Evolutionary conservation across 1,139 yeast species (phyloP).

Genomic region (Zygosaccharomyces sapae): DNA sequence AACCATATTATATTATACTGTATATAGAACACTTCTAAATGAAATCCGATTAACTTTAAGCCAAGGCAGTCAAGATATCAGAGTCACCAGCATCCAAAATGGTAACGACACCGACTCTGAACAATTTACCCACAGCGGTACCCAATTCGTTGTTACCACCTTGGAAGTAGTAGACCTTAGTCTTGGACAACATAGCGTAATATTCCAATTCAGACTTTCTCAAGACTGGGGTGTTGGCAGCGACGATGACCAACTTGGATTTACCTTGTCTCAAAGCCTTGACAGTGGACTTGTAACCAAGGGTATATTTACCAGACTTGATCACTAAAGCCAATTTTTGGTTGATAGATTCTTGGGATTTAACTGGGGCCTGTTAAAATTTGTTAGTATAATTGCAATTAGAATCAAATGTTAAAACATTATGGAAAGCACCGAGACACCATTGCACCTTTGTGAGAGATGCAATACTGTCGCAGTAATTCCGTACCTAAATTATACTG

Average conservation of each 20-base stretch:
- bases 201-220: constrained; percentile 99
- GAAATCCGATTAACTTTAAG: constrained; percentile 23
- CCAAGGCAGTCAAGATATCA: constrained; percentile 67
- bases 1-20: constrained; percentile 1
- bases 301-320: constrained; percentile 99
- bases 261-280: constrained; percentile 98
- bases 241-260: constrained; percentile 97
- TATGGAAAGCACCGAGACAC: constrained; percentile 4
- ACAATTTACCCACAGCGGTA: constrained; percentile 99
- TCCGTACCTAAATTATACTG: constrained; percentile 47
- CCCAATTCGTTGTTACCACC: constrained; percentile 99
- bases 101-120: constrained; percentile 98
- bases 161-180: constrained; percentile 95
- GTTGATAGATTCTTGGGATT: constrained; percentile 92
- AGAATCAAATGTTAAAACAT: background rate
- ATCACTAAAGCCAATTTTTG: constrained; percentile 96
- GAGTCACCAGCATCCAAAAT: constrained; percentile 99
- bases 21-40: background rate
- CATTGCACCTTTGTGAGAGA: background rate
- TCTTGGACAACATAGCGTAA: constrained; percentile 99
- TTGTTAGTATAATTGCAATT: constrained; percentile 13
- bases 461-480: constrained; percentile 1
- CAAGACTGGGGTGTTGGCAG: constrained; percentile 99
- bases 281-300: constrained; percentile 98
- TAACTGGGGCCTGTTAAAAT: constrained; percentile 76